Conservation (phyloP, 371 early-diverging fungal species). For the Mortierella sp. region DNA sequence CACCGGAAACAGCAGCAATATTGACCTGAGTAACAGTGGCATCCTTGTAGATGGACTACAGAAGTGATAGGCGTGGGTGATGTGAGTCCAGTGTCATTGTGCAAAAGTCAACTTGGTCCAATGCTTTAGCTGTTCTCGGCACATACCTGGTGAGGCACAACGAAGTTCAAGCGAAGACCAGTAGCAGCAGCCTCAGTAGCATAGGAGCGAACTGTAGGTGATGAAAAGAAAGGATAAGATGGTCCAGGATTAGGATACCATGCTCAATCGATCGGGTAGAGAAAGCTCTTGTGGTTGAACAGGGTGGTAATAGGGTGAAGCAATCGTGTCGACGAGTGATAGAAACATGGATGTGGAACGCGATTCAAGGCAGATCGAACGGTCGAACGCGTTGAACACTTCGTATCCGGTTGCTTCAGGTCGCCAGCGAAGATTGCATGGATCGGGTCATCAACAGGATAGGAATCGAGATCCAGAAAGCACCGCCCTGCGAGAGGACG, state of each 20-base stretch:
- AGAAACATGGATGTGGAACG: too few relatives aligned
- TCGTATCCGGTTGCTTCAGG: too few relatives aligned
- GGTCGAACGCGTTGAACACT: too few relatives aligned
- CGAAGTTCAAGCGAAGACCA: slow-evolving; percentile 89
- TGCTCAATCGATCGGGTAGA: not conserved
- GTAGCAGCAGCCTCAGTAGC: slow-evolving; percentile 74
- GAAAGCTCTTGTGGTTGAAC: too few relatives aligned
- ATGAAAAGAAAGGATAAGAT: not conserved
- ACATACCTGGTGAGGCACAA: slow-evolving; percentile 89
- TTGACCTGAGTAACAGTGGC: slow-evolving; percentile 92
- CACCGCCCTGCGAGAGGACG: not conserved
- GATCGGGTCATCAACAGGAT: not conserved
- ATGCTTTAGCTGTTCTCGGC: too few relatives aligned
- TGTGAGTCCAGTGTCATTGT: not conserved
- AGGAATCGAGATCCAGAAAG: not conserved
- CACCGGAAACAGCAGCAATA: slow-evolving; percentile 92
- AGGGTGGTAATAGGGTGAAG: too few relatives aligned
- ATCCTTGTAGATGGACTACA: slow-evolving; percentile 78
- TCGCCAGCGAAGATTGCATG: too few relatives aligned
- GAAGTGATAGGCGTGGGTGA: not conserved
- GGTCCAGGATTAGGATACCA: not conserved
- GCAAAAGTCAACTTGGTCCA: too few relatives aligned
- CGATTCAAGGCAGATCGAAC: too few relatives aligned
- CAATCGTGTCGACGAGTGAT: too few relatives aligned
- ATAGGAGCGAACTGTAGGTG: slow-evolving; percentile 71